Evolutionary conservation across 1,284 basidiomycete species (phyloP).

Genomic region (Earliella scabrosa): DNA sequence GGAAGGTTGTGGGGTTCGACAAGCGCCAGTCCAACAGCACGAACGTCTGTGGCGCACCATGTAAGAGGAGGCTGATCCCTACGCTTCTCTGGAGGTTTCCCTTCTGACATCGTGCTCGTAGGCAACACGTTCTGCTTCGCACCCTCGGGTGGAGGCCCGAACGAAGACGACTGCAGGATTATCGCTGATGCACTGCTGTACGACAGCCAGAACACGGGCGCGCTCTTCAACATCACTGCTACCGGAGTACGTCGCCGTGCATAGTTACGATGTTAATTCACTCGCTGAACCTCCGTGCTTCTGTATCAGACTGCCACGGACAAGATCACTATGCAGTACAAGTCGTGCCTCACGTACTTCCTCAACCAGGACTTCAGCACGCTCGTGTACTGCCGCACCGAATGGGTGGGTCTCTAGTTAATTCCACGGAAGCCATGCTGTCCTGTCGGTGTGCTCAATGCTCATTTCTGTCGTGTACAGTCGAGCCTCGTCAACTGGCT

Average conservation of each 20-base stretch:
- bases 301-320: slow-evolving; percentile 24
- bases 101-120: not conserved
- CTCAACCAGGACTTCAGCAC: slow-evolving; percentile 31
- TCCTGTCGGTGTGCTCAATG: not conserved
- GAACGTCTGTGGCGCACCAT: slow-evolving; percentile 47
- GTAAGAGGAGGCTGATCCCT: no score
- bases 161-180: slow-evolving; percentile 49
- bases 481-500: slow-evolving; percentile 44
- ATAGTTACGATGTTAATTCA: not conserved
- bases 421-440: no score
- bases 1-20: slow-evolving; percentile 6
- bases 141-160: slow-evolving; percentile 48
- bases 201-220: slow-evolving; percentile 49
- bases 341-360: slow-evolving; percentile 33
- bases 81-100: not conserved
- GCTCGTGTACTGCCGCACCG: slow-evolving; percentile 34
- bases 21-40: slow-evolving; percentile 24
- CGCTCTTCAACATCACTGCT: slow-evolving; percentile 23
- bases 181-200: slow-evolving; percentile 52
- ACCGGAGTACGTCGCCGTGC: slow-evolving; percentile 8
- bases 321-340: slow-evolving; percentile 33
- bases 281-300: slow-evolving; percentile 12
- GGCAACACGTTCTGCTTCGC: slow-evolving; percentile 41
- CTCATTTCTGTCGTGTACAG: slow-evolving; percentile 26
- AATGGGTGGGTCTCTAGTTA: slow-evolving; percentile 35